Evolutionary conservation across 2,329 filamentous ascomycete genomes (phyloP).

Genomic region (Alternaria angustiovoidea): DNA sequence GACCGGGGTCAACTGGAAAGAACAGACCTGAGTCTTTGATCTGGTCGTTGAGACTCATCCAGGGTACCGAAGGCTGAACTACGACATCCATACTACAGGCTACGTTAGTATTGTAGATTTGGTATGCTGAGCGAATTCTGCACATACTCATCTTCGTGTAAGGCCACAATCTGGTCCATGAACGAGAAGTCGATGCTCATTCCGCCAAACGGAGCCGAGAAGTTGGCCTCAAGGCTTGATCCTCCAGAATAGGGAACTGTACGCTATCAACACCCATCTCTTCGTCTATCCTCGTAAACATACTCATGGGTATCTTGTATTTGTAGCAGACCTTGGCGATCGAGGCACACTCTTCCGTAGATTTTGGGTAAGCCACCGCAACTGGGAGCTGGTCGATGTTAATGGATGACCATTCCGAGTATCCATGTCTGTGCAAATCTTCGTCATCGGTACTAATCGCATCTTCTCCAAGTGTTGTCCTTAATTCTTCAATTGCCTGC

Average conservation of each 20-base stretch:
- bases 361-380: slow-evolving; percentile 70
- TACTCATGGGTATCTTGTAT: slow-evolving; percentile 77
- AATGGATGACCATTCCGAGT: slow-evolving; percentile 75
- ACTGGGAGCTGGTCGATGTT: slow-evolving; percentile 71
- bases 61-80: slow-evolving; percentile 89
- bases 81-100: slow-evolving; percentile 78
- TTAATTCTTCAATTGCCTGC: slow-evolving; percentile 66
- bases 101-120: slow-evolving; percentile 27
- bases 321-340: slow-evolving; percentile 78
- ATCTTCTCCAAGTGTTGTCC: slow-evolving; percentile 62
- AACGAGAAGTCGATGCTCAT: slow-evolving; percentile 88
- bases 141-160: slow-evolving; percentile 76
- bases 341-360: slow-evolving; percentile 69
- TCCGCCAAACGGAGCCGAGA: slow-evolving; percentile 84
- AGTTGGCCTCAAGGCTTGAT: slow-evolving; percentile 87
- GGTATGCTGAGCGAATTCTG: neutral
- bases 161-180: slow-evolving; percentile 82
- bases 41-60: slow-evolving; percentile 85
- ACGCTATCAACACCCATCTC: neutral
- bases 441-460: slow-evolving; percentile 70
- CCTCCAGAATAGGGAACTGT: slow-evolving; percentile 83
- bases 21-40: slow-evolving; percentile 80
- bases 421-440: slow-evolving; percentile 70
- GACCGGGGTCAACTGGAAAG: slow-evolving; percentile 88
- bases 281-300: slow-evolving; percentile 5